Evolutionary conservation across 495 filamentous ascomycete genomes (phyloP), one percentile per base, ranked within the genome.

Genomic region (Aspergillus mulundensis): DNA sequence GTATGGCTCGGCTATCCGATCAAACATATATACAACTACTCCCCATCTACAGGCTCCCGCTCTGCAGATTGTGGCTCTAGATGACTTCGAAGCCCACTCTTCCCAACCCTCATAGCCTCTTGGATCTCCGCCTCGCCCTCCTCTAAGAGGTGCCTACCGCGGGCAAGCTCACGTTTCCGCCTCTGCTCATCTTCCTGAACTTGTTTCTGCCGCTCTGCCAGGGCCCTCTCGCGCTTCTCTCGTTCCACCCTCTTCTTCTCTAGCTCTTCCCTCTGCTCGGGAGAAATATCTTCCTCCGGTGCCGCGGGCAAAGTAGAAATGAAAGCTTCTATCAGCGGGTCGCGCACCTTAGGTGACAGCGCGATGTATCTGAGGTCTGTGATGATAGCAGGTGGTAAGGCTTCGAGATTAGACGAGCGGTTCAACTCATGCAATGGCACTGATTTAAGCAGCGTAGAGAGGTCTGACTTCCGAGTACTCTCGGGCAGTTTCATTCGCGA

Each of bases 51-150:
- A 18, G 48, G 23, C 39, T 54, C 28, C 21, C 71, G 66, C 16
- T 40, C 38, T 16, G 38, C n/a, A 16, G 38, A 1, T 40, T 30
- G 34, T 20, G 68, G 62, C 42, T 78, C 73, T 57, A 91, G 69
- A 64, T 91, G 83, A 38, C 81, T 83, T 36, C 81, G 77, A 38
- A 93, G 61, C 18, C 90, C 89, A 51, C 81, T 84, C 68, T 88
- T 93, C n/a, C 66, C 61, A 16, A 94, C 77, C 30, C 76, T 83
- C 86, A 93, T 90, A 14, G 91, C 91, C 57, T 80, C 78, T 62
- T 91, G 82, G 28, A 96, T 69, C 66, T 96, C 89, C 40, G 79
- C 77, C 68, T 94, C 89, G 50, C 87, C 89, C 68, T 93, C 89
- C 28, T 81, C 70, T 20, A 95, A 62, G 38, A 84, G 77, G 36